Evolutionary conservation across 192 early-diverging fungal species (phyloP), one percentile per base, ranked within the genome.

Genomic region (Backusella liffmaniae): DNA sequence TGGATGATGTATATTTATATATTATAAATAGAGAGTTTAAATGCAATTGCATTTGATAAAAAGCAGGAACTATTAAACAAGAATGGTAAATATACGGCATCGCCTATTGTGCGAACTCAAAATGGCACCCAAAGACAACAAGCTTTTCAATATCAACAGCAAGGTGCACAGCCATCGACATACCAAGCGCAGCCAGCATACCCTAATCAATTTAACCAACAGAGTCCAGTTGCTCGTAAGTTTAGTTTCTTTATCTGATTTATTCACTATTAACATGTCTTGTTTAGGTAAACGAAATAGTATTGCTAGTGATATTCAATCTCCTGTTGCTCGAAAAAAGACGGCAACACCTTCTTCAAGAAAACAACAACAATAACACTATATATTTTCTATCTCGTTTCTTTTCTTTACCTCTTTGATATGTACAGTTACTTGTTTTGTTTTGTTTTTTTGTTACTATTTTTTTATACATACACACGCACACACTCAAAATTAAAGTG

Each of bases 21-120:
- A 16, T 15, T 35, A 35, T 4, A 37, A 39, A 32, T 46, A 74
- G 75, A 66, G 35, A 76, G 75, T 76, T 59, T 76, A 41, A 59
- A 36, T 23, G 75, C 75, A 1, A 70, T 70, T 29, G 75, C 75
- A 8, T 51, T 67, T 56, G 39, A 51, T 56, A 70, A 76, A 37
- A 29, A 23, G 30, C 67, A 62, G n/a, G 23, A 26, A 13, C 26
- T 62, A 29, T 34, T 49, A 39, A 35, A 66, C 7, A 30, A 30
- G 0, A 29, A 18, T 35, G 46, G 46, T 49, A 49, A 49, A 49
- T 18, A 49, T 5, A 66, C 73, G 1, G 21, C 62, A 39, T 70
- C 75, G 8, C 75, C 75, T 35, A 66, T 76, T 56, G 75, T 76
- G 39, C 70, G 46, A 53, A 76, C 75, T 23, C 75, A 76, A 59